Percentiles rank a stretch among this genome's conserved stretches.
Conservation (phyloP, 805 yeast genomes). For the Suhomyces emberorum region DNA sequence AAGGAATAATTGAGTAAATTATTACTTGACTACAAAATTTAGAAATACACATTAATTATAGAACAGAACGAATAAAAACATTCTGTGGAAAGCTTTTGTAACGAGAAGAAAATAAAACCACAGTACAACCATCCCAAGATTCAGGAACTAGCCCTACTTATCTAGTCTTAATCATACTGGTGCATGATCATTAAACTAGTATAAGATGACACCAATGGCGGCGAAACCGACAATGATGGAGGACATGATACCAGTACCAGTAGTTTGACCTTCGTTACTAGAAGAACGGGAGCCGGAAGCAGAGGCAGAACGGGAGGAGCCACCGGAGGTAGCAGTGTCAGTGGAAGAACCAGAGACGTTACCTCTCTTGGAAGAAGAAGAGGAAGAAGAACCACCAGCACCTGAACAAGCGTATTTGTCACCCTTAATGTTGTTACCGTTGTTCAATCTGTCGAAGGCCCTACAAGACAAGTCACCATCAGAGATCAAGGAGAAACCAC, state of each 20-base stretch:
- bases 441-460: slow-evolving; percentile 66
- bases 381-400: slow-evolving; percentile 46
- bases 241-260: slow-evolving; percentile 20
- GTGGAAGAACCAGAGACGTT: slow-evolving; percentile 21
- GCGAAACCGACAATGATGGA: slow-evolving; percentile 32
- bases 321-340: slow-evolving; percentile 27
- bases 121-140: background rate
- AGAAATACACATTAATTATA: background rate
- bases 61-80: background rate
- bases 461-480: slow-evolving; percentile 78
- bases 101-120: slow-evolving; percentile 1
- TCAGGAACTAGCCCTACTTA: background rate
- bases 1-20: too few species aligned
- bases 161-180: background rate
- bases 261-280: slow-evolving; percentile 23
- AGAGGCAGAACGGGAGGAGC: slow-evolving; percentile 16
- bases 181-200: slow-evolving; percentile 11
- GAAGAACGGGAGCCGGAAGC: slow-evolving; percentile 17
- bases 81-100: background rate
- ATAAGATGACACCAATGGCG: slow-evolving; percentile 38
- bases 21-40: background rate
- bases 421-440: slow-evolving; percentile 85
- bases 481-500: slow-evolving; percentile 86
- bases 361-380: slow-evolving; percentile 40
- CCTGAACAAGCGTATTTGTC: slow-evolving; percentile 76